Evolutionary conservation across 1,284 basidiomycete genomes (phyloP).

Genomic region (Trichosporon asahii): DNA sequence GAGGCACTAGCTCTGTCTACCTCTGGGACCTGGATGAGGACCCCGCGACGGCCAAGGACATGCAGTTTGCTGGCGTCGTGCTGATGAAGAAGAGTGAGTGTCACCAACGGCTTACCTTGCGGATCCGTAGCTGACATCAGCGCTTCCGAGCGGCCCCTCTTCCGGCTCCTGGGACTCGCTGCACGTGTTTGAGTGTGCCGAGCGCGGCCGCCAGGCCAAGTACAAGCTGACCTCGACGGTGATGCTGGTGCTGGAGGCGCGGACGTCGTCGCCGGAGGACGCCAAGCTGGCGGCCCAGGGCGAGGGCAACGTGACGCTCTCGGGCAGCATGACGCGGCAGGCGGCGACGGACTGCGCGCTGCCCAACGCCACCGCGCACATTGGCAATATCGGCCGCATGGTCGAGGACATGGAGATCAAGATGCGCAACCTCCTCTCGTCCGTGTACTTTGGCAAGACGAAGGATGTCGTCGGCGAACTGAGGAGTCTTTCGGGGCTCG

Average conservation of each 20-base stretch:
- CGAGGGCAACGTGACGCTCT: conserved; percentile 75
- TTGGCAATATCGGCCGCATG: conserved; percentile 87
- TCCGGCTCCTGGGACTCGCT: conserved; percentile 86
- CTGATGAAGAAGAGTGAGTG: conserved; percentile 88
- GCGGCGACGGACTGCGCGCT: conserved; percentile 81
- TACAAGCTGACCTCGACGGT: conserved; percentile 98
- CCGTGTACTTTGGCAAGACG: conserved; percentile 98
- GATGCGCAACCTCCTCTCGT: conserved; percentile 92
- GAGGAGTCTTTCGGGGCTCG: conserved; percentile 79
- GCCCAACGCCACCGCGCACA: conserved; percentile 72
- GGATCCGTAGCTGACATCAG: neutral
- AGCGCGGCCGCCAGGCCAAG: conserved; percentile 83
- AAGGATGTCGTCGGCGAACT: conserved; percentile 90
- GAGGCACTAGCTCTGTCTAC: conserved; percentile 94
- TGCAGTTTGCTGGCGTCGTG: conserved; percentile 86
- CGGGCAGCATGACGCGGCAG: conserved; percentile 96
- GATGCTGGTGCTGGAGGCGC: conserved; percentile 86
- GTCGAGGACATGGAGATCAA: conserved; percentile 99
- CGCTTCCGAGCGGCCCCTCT: neutral
- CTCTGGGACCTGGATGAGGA: conserved; percentile 97
- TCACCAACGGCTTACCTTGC: neutral
- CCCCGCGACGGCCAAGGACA: conserved; percentile 37
- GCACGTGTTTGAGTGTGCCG: conserved; percentile 91
- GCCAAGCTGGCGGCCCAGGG: conserved; percentile 46
- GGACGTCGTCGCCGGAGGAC: conserved; percentile 50